Percentiles rank a stretch among this genome's conserved stretches.
phyloP scores from a whole-genome alignment of 2,329 filamentous ascomycete species.

The Sporothrix euskadiensis region DNA sequence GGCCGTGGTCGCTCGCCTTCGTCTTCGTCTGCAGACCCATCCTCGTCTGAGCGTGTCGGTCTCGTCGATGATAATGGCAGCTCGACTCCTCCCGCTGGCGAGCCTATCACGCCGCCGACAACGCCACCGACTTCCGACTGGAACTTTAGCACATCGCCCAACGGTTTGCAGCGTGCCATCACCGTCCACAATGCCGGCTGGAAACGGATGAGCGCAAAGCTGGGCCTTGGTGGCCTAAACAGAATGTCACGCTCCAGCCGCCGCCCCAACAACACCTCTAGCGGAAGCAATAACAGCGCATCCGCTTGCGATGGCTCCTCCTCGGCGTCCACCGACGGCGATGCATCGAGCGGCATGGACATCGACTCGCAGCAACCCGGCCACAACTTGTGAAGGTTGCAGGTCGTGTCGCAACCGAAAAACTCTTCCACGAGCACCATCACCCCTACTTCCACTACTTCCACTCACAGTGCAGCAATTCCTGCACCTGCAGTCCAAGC shows the following conservation, averaged over 20 bases:
- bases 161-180: constrained; percentile 56
- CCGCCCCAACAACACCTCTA: constrained; percentile 46
- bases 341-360: constrained; percentile 41
- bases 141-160: constrained; percentile 53
- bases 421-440: constrained; percentile 26
- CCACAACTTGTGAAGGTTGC: constrained; percentile 54
- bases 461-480: constrained; percentile 34
- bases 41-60: constrained; percentile 49
- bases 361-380: constrained; percentile 40
- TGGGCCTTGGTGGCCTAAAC: constrained; percentile 50
- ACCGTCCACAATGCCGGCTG: constrained; percentile 59
- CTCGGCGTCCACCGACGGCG: constrained; percentile 37
- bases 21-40: constrained; percentile 47
- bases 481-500: neutral
- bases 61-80: constrained; percentile 67
- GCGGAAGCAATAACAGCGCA: constrained; percentile 43
- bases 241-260: constrained; percentile 53
- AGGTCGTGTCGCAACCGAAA: constrained; percentile 56
- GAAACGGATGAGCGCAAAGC: constrained; percentile 64
- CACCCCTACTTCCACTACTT: constrained; percentile 36
- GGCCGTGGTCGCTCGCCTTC: constrained; percentile 47
- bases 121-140: constrained; percentile 67
- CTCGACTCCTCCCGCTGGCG: constrained; percentile 55
- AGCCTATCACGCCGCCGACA: constrained; percentile 73
- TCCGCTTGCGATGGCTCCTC: constrained; percentile 37